phyloP scores from a whole-genome alignment of 768 basidiomycete species.

The Podaxis sp. region DNA sequence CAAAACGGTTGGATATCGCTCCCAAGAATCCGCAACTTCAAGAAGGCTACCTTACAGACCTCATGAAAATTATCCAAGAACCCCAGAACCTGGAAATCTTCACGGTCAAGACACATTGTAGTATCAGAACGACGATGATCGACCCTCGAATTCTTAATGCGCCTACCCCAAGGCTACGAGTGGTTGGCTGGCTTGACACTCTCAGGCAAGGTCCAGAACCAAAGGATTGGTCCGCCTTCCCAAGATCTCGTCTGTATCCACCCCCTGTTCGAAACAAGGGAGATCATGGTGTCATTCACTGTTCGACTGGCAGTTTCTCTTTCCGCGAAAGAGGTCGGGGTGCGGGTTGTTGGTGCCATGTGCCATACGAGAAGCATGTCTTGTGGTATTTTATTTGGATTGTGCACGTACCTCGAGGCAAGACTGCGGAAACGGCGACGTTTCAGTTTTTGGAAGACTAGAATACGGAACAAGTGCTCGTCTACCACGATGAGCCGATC shows the following conservation, averaged over 20 bases:
- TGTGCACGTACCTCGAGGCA: neutral
- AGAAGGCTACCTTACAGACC: neutral
- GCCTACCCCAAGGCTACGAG: neutral
- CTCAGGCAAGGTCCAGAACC: neutral
- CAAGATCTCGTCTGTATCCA: neutral
- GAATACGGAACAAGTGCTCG: neutral
- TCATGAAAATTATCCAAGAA: neutral
- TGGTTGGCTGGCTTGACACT: neutral
- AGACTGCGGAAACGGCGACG: neutral
- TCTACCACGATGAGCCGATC: neutral
- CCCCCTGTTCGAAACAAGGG: neutral
- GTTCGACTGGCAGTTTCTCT: neutral
- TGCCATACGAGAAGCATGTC: neutral
- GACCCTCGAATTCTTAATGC: neutral
- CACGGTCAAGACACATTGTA: neutral
- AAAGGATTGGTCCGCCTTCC: neutral
- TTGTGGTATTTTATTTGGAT: neutral
- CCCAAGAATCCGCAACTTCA: neutral
- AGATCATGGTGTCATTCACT: neutral
- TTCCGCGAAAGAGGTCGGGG: neutral
- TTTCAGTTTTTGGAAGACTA: neutral
- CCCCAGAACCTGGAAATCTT: neutral
- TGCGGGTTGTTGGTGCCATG: neutral
- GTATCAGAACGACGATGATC: neutral
- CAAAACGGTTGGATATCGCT: neutral